Base-by-base conservation (phyloP, 257 asterid genomes). In the Solanum arcanum region DNA sequence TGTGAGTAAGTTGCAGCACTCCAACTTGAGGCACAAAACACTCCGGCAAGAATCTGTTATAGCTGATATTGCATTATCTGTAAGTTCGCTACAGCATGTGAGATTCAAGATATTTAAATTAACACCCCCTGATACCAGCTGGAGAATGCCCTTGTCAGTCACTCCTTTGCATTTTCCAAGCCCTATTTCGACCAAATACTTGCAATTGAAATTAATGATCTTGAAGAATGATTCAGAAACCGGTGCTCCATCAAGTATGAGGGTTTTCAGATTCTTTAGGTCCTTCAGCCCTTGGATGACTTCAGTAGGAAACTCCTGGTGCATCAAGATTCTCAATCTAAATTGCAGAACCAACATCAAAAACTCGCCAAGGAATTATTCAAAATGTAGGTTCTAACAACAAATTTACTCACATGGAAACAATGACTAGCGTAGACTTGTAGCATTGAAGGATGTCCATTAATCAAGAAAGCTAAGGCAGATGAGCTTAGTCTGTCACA, bases 391-490 rank as follows among this genome's bases (percentile, higher is more conserved):
- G 21, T 37, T 37, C 16, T n/a, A 68, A 77, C 27, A 6, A 59
- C 37, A 86, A n/a, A 60, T 80, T 75, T 86, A 90, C 97, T 95
- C 90, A 95, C 98, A 62, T 84, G 73, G 83, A 90, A 93, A 73
- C 91, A 89, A 91, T 94, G 91, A 94, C 96, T 93, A 64, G 96
- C 93, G n/a, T 88, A 91, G 90, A 95, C 93, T 89, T 92, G 92
- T 80, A 89, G 84, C 88, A 95, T 88, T 20, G 25, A 60, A 88
- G 86, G 76, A 86, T 91, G 97, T 88, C 90, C 91, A 66, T 87
- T 62, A 85, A 94, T 83, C 86, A 95, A 87, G 77, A 93, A 90
- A 68, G 89, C 75, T 29, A 94, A 76, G 31, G 97, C 92, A 83
- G 92, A 75, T 10, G 89, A 88, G 91, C 94, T 90, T 83, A 95